A percentile compares a stretch with the other conserved stretches of the same genome.
Evolutionary conservation across 257 asterid species (phyloP).

Genomic region (Jasminum sambac): DNA sequence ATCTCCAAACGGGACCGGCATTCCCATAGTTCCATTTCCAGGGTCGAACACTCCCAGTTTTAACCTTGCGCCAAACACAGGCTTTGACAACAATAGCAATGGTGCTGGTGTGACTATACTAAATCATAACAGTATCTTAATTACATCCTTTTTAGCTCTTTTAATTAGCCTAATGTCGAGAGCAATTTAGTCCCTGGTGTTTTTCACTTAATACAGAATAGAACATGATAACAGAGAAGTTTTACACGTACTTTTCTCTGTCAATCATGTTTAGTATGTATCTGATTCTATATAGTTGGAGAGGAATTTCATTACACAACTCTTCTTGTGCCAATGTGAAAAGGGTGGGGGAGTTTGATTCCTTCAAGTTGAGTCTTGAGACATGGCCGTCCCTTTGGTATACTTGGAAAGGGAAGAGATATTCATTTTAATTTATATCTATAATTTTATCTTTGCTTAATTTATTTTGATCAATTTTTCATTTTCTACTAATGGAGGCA

Average conservation of each 20-base stretch:
- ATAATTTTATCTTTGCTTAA: conserved; percentile 17
- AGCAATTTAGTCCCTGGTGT: too few species aligned
- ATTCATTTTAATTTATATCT: conserved; percentile 12
- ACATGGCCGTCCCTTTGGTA: conserved; percentile 36
- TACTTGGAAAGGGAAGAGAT: conserved; percentile 39
- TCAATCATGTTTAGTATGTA: neutral
- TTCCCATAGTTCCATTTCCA: conserved; percentile 2
- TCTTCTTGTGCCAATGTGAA: neutral
- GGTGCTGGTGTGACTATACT: conserved; percentile 11
- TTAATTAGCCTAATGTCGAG: neutral
- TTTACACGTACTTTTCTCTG: neutral
- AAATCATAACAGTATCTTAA: conserved; percentile 14
- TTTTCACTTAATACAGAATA: neutral
- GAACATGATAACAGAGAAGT: neutral
- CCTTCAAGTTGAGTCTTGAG: conserved; percentile 29
- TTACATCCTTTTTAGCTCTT: conserved; percentile 17
- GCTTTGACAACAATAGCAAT: conserved; percentile 16
- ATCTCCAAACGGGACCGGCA: conserved; percentile 16
- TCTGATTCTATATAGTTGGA: neutral
- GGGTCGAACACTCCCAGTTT: conserved; percentile 34
- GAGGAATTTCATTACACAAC: neutral
- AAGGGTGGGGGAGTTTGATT: conserved; percentile 32
- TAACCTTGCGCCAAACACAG: conserved; percentile 37
- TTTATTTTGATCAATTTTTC: neutral
- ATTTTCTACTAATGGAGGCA: neutral